Conservation (phyloP, 2,329 filamentous ascomycete species). For the Elsinoe perseae region DNA sequence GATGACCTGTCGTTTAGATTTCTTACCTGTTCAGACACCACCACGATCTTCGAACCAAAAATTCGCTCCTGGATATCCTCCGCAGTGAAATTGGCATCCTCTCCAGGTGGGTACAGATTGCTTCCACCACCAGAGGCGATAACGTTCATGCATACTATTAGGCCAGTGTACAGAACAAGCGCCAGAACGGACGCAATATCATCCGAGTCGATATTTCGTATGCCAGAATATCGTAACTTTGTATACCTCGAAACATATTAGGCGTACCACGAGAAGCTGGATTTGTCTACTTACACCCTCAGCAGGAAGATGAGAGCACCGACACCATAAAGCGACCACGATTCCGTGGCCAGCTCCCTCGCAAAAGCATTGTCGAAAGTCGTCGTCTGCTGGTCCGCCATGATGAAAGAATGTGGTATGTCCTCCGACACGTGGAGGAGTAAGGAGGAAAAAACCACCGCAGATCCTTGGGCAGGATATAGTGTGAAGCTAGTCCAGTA, state of each 20-base stretch:
- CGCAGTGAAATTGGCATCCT: slow-evolving; percentile 32
- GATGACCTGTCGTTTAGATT: neutral
- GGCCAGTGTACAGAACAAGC: slow-evolving; percentile 33
- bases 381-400: slow-evolving; percentile 14
- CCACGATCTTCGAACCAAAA: slow-evolving; percentile 38
- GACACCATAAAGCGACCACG: slow-evolving; percentile 20
- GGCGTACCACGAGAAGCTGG: neutral
- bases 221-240: slow-evolving; percentile 15
- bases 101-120: slow-evolving; percentile 37
- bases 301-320: slow-evolving; percentile 18
- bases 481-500: slow-evolving; percentile 5
- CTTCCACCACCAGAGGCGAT: slow-evolving; percentile 37
- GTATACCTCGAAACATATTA: slow-evolving; percentile 15
- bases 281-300: slow-evolving; percentile 17
- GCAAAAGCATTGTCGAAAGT: slow-evolving; percentile 15
- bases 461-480: neutral
- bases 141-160: slow-evolving; percentile 37
- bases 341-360: slow-evolving; percentile 18
- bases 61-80: slow-evolving; percentile 37
- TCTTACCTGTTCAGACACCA: slow-evolving; percentile 38
- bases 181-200: slow-evolving; percentile 20
- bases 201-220: slow-evolving; percentile 16
- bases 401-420: slow-evolving; percentile 12
- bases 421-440: neutral
- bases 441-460: slow-evolving; percentile 6